A percentile compares a stretch with the other conserved stretches of the same genome.
These are phyloP conservation scores for Populus hybrid DNA, from an alignment of 441 rosid genomes.

Conservation along the genomic window DNA sequence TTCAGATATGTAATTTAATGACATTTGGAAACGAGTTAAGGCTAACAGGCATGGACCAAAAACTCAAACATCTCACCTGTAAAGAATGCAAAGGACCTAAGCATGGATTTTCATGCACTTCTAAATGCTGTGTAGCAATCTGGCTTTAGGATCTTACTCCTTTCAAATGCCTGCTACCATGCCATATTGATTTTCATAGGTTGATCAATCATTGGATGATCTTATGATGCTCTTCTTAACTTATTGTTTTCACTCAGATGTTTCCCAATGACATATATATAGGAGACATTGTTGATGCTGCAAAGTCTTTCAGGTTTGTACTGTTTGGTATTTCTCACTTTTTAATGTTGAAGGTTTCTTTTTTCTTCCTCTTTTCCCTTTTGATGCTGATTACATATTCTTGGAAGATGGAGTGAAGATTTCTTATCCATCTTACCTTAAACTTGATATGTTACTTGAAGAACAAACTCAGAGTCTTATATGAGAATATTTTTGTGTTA, in stretches of 20 bases:
- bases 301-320: slow-evolving; percentile 76
- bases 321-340: slow-evolving; percentile 7
- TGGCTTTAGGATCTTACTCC: not conserved
- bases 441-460: not conserved
- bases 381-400: not conserved
- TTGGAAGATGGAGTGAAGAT: not conserved
- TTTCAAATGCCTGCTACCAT: not conserved
- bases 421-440: not conserved
- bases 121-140: not conserved
- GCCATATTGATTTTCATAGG: not conserved
- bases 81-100: not conserved
- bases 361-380: not conserved
- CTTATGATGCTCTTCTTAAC: slow-evolving; percentile 6
- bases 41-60: not conserved
- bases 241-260: slow-evolving; percentile 44
- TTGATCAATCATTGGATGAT: not conserved
- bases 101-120: not conserved
- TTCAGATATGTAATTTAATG: not conserved
- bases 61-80: not conserved
- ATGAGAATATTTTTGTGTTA: not conserved
- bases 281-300: slow-evolving; percentile 70
- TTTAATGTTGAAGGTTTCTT: not conserved
- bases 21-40: not conserved
- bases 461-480: not conserved
- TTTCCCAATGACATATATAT: slow-evolving; percentile 78